Evolutionary conservation across 768 basidiomycete species (phyloP).

Genomic region (Hericium erinaceus): DNA sequence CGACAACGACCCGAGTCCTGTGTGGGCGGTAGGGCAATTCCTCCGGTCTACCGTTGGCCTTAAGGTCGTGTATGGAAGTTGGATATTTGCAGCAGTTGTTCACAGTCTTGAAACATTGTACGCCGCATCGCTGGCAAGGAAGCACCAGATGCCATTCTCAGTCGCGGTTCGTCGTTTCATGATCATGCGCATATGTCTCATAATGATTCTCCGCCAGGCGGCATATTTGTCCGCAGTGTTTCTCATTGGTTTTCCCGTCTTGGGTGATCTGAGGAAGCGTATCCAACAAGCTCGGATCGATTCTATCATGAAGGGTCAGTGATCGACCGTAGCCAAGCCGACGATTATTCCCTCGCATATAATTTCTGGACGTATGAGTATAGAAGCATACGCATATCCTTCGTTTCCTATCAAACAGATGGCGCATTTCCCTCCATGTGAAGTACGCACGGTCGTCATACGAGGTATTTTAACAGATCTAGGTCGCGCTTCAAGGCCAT

Average conservation of each 20-base stretch:
- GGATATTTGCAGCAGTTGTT: constrained; percentile 22
- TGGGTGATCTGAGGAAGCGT: constrained; percentile 42
- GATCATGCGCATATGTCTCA: not conserved
- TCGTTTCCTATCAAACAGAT: too few species aligned
- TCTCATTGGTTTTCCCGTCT: constrained; percentile 45
- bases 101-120: constrained; percentile 45
- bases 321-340: not conserved
- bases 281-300: constrained; percentile 66
- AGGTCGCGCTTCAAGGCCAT: too few species aligned
- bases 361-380: not conserved
- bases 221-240: constrained; percentile 45
- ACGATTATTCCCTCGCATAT: not conserved
- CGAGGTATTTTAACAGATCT: too few species aligned
- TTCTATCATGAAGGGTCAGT: constrained; percentile 72
- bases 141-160: constrained; percentile 38
- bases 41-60: constrained; percentile 24
- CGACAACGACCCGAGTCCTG: constrained; percentile 10
- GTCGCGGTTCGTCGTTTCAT: constrained; percentile 27
- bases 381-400: too few species aligned
- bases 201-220: constrained; percentile 26
- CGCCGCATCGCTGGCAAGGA: constrained; percentile 35
- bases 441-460: too few species aligned
- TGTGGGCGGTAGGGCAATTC: constrained; percentile 23
- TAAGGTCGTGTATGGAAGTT: constrained; percentile 21
- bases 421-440: too few species aligned